These are phyloP conservation scores for Eremochloa ophiuroides DNA, from an alignment of 176 grass and related monocot species.

Conservation along the genomic window DNA sequence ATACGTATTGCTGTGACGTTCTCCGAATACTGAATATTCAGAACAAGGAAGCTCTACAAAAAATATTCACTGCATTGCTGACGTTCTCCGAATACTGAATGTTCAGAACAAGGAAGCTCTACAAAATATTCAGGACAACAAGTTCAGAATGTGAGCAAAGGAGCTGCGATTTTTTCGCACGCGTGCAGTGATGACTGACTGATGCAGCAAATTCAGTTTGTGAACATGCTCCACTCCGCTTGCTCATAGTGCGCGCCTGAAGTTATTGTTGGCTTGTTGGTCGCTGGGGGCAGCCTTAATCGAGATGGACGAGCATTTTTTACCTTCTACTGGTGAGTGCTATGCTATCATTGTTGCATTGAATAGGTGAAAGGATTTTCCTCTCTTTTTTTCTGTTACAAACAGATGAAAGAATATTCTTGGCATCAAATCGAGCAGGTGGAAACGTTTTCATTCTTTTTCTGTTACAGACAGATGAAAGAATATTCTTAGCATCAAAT, in stretches of 20 bases:
- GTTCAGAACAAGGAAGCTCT: no score
- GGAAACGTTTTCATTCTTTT: no score
- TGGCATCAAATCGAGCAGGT: no score
- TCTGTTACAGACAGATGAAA: neutral
- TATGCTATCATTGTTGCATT: neutral
- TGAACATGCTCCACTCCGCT: no score
- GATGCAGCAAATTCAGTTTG: no score
- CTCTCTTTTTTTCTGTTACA: no score
- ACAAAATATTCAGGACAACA: no score
- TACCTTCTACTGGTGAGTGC: neutral
- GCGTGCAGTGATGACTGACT: no score
- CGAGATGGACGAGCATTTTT: no score
- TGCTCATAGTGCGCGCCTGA: neutral
- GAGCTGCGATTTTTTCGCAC: no score
- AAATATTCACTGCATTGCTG: neutral
- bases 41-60: neutral
- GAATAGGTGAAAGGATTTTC: neutral
- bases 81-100: neutral
- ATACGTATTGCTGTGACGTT: neutral
- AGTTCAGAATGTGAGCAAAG: no score
- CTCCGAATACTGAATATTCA: neutral
- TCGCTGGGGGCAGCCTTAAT: neutral
- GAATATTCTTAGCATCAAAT: neutral
- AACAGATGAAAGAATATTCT: no score
- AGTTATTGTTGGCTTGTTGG: neutral